Evolutionary conservation across 768 basidiomycete species (phyloP).

Genomic region (Suillus subalutaceus): DNA sequence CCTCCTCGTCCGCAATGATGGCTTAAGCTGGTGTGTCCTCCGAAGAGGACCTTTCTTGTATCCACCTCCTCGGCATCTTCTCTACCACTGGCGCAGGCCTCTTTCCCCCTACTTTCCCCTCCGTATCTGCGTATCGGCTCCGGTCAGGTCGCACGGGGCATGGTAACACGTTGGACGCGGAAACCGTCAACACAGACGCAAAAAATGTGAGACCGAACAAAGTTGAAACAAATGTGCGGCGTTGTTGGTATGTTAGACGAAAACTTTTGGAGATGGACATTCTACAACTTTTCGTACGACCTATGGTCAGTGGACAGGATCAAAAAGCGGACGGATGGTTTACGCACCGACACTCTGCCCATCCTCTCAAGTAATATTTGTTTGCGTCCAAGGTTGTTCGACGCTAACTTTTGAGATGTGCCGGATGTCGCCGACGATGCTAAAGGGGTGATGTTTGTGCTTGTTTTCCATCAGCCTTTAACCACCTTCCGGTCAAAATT

Average conservation of each 20-base stretch:
- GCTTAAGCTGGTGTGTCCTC: conserved; percentile 18
- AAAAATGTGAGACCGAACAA: conserved; percentile 83
- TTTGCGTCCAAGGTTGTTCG: conserved; percentile 2
- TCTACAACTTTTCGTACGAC: conserved; percentile 37
- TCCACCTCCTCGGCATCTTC: conserved; percentile 77
- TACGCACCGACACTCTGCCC: conserved; percentile 28
- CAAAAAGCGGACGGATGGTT: too few relatives aligned
- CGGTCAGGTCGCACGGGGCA: conserved; percentile 73
- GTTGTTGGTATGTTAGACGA: conserved; percentile 57
- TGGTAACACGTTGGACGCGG: conserved; percentile 76
- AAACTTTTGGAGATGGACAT: conserved; percentile 63
- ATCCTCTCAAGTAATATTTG: conserved; percentile 16
- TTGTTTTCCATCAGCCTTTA: conserved; percentile 23
- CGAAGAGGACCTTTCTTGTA: conserved; percentile 60
- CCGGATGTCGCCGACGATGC: conserved; percentile 12
- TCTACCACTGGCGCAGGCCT: conserved; percentile 47
- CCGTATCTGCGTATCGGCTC: conserved; percentile 60
- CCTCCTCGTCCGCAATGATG: not conserved
- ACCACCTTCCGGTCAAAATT: not conserved
- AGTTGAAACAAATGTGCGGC: conserved; percentile 73
- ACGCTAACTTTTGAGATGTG: conserved; percentile 7
- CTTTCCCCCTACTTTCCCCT: conserved; percentile 30
- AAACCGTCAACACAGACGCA: conserved; percentile 78
- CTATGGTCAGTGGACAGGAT: not conserved
- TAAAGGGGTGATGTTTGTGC: conserved; percentile 17